A percentile compares a stretch with the other conserved stretches of the same genome.
phyloP scores from a whole-genome alignment of 106 monocot genomes.

The Platanthera guangdongensis region DNA sequence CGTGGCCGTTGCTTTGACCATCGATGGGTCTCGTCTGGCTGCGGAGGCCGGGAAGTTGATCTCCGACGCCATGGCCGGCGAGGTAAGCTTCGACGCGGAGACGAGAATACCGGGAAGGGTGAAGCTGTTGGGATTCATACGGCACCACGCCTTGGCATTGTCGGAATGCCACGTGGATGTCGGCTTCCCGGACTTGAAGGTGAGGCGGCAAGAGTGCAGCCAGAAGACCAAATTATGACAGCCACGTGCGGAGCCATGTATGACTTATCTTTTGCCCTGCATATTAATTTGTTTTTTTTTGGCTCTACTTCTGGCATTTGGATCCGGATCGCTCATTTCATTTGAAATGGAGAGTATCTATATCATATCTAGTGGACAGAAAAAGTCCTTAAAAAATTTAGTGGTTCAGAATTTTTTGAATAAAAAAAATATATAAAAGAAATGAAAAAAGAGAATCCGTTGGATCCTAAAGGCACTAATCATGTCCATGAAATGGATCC shows the following conservation, averaged over 20 bases:
- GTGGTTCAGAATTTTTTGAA: too few relatives aligned
- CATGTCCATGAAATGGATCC: too few relatives aligned
- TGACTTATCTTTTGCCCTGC: too few relatives aligned
- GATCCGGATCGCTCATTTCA: too few relatives aligned
- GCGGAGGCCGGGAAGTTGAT: constrained; percentile 10
- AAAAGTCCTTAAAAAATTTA: too few relatives aligned
- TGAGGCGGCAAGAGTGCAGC: constrained; percentile 34
- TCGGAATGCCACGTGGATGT: constrained; percentile 38
- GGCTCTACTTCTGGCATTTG: too few relatives aligned
- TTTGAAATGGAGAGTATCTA: too few relatives aligned
- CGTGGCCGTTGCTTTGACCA: constrained; percentile 15
- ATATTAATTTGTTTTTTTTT: too few relatives aligned
- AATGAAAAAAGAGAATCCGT: too few relatives aligned
- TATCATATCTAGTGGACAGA: too few relatives aligned
- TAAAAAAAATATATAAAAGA: too few relatives aligned
- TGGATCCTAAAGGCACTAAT: too few relatives aligned
- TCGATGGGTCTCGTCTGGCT: constrained; percentile 23
- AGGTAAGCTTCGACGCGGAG: constrained; percentile 21
- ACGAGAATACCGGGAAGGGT: constrained; percentile 38
- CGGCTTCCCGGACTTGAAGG: constrained; percentile 18
- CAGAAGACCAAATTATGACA: constrained; percentile 5
- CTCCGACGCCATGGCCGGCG: constrained; percentile 26
- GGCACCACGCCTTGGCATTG: constrained; percentile 23
- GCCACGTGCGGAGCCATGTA: not conserved
- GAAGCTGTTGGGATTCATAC: constrained; percentile 35